These are phyloP conservation scores for Penicillium ucsense DNA, from an alignment of 495 filamentous ascomycete genomes.

Conservation along the genomic window DNA sequence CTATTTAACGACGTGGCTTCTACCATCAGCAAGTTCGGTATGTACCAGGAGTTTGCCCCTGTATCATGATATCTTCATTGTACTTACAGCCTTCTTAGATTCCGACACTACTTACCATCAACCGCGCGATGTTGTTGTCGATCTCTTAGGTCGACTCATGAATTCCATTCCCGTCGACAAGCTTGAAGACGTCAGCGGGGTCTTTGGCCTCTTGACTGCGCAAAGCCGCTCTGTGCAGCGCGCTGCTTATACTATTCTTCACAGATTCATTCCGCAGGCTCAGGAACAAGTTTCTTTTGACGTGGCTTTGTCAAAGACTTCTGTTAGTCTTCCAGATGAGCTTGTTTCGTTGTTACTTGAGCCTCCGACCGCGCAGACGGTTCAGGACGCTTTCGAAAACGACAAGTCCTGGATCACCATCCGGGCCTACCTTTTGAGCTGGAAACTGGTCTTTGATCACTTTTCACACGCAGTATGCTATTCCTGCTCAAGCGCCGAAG, in stretches of 20 bases:
- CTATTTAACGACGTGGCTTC: slow-evolving; percentile 49
- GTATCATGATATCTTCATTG: neutral
- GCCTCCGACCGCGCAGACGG: slow-evolving; percentile 32
- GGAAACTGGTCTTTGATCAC: slow-evolving; percentile 84
- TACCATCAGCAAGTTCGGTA: slow-evolving; percentile 34
- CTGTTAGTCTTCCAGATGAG: slow-evolving; percentile 57
- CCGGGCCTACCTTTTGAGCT: slow-evolving; percentile 78
- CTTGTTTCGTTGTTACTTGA: slow-evolving; percentile 56
- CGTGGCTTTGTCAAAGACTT: slow-evolving; percentile 62
- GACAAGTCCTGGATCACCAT: slow-evolving; percentile 34
- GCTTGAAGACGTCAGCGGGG: slow-evolving; percentile 46
- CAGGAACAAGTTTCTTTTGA: slow-evolving; percentile 84
- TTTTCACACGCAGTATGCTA: slow-evolving; percentile 57
- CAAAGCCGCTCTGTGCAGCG: slow-evolving; percentile 66
- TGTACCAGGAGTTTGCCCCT: slow-evolving; percentile 3
- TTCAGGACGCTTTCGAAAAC: slow-evolving; percentile 38
- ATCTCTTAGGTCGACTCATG: slow-evolving; percentile 55
- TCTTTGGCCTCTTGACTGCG: slow-evolving; percentile 66
- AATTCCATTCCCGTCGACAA: slow-evolving; percentile 45
- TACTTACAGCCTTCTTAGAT: slow-evolving; percentile 22
- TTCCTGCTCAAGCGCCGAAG: neutral
- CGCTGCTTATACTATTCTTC: slow-evolving; percentile 71
- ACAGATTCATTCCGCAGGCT: slow-evolving; percentile 58
- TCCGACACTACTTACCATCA: slow-evolving; percentile 45
- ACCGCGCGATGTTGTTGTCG: slow-evolving; percentile 61